A percentile compares a stretch with the other conserved stretches of the same genome.
These are phyloP conservation scores for Lophiotrema nucula DNA, from an alignment of 495 filamentous ascomycete species.

Conservation along the genomic window DNA sequence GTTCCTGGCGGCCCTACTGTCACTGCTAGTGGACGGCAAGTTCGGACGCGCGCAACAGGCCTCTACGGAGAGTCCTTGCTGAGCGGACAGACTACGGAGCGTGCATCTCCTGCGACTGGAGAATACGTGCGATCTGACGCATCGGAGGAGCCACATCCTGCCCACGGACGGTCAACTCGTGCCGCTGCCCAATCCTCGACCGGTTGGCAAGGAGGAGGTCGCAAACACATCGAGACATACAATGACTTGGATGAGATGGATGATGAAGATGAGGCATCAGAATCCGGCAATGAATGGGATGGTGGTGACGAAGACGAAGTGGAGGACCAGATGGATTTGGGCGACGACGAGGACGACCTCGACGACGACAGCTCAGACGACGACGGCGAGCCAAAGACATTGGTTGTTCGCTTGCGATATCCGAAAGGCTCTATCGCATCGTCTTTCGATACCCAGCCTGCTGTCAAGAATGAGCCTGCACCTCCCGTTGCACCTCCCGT, in stretches of 20 bases:
- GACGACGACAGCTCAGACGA: conserved; percentile 31
- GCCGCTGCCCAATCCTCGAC: conserved; percentile 38
- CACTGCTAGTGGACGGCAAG: conserved; percentile 87
- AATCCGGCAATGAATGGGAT: conserved; percentile 61
- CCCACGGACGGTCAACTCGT: conserved; percentile 37
- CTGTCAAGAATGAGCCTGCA: too few relatives aligned
- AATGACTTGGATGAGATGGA: conserved; percentile 63
- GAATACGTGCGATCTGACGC: conserved; percentile 40
- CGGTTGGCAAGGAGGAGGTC: conserved; percentile 38
- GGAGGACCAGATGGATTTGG: conserved; percentile 44
- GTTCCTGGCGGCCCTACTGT: conserved; percentile 63
- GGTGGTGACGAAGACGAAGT: conserved; percentile 73
- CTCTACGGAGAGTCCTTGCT: conserved; percentile 73
- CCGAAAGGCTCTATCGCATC: conserved; percentile 7
- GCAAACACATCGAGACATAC: conserved; percentile 48
- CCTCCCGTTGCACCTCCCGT: neutral
- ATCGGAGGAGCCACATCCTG: conserved; percentile 33
- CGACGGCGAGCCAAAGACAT: conserved; percentile 31
- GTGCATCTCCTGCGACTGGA: conserved; percentile 34
- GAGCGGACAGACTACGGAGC: conserved; percentile 47
- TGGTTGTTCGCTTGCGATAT: conserved; percentile 37
- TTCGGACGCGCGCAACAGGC: conserved; percentile 70
- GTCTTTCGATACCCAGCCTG: neutral
- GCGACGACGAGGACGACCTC: conserved; percentile 34
- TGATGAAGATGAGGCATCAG: conserved; percentile 59